Evolutionary conservation across 805 yeast genomes (phyloP).

Genomic region (Suhomyces prunicola): DNA sequence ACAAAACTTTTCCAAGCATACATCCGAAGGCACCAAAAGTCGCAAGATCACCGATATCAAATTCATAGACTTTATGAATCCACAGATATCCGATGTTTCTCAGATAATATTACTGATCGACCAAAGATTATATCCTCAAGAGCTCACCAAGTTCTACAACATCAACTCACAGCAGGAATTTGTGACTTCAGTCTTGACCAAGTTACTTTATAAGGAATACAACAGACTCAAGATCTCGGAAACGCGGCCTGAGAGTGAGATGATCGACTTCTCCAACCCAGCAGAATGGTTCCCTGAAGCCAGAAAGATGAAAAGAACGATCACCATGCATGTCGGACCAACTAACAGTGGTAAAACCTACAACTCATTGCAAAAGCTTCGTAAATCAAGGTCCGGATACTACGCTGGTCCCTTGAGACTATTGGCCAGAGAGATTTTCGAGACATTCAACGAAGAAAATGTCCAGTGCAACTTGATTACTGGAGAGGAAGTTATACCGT

Average conservation of each 20-base stretch:
- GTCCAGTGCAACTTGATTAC: constrained; percentile 80
- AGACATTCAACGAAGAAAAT: constrained; percentile 65
- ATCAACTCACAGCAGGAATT: constrained; percentile 18
- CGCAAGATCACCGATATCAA: neutral
- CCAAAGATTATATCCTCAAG: constrained; percentile 16
- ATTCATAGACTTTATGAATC: constrained; percentile 21
- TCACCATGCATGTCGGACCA: constrained; percentile 95
- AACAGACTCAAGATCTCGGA: constrained; percentile 11
- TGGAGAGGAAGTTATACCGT: constrained; percentile 89
- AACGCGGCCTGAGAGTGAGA: constrained; percentile 6
- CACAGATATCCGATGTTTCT: constrained; percentile 19
- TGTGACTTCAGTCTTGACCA: constrained; percentile 18
- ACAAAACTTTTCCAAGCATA: neutral
- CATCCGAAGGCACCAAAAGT: neutral
- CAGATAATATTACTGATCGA: constrained; percentile 18
- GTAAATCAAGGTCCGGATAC: constrained; percentile 67
- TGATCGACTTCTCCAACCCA: constrained; percentile 34
- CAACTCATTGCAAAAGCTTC: constrained; percentile 68
- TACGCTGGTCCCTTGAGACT: constrained; percentile 94
- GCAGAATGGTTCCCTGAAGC: constrained; percentile 81
- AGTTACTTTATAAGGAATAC: constrained; percentile 23
- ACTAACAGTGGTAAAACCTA: constrained; percentile 96
- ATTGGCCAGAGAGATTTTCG: constrained; percentile 88
- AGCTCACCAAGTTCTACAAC: constrained; percentile 15
- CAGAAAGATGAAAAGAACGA: constrained; percentile 68